Percentiles rank a stretch among this genome's conserved stretches.
phyloP scores from a whole-genome alignment of 2,329 filamentous ascomycete genomes.

The Xylariaceae sp. region DNA sequence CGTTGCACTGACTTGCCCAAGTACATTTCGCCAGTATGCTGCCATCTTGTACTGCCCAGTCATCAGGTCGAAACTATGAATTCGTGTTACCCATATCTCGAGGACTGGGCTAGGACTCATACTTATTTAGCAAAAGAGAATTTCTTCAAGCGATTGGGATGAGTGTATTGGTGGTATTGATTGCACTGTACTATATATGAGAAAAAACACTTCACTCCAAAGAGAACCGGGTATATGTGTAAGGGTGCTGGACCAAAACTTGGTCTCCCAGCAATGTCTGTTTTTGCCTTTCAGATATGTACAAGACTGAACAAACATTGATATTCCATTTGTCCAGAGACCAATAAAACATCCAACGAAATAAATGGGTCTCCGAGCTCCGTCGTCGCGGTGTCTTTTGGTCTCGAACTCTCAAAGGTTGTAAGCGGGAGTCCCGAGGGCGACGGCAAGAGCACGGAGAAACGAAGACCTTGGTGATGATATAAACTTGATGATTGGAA shows the following conservation, averaged over 20 bases:
- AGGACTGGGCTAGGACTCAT: too few relatives aligned
- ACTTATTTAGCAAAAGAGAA: too few relatives aligned
- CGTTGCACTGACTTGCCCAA: too few relatives aligned
- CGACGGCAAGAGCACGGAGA: conserved; percentile 19
- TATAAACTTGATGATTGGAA: conserved; percentile 21
- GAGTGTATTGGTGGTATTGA: too few relatives aligned
- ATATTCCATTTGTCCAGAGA: conserved; percentile 26
- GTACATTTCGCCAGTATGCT: too few relatives aligned
- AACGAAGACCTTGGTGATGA: conserved; percentile 29
- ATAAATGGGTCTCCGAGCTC: not conserved
- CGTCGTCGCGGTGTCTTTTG: conserved; percentile 2
- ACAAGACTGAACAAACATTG: conserved; percentile 24
- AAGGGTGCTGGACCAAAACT: conserved; percentile 36
- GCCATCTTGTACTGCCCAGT: too few relatives aligned
- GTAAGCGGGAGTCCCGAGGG: conserved; percentile 25
- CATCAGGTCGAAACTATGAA: too few relatives aligned
- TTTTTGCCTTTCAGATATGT: conserved; percentile 29
- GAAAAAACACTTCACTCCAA: not conserved
- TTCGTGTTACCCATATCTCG: too few relatives aligned
- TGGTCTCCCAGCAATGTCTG: conserved; percentile 30
- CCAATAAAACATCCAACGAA: conserved; percentile 39
- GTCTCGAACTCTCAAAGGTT: conserved; percentile 22
- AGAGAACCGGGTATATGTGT: not conserved
- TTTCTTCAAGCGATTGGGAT: too few relatives aligned
- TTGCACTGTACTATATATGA: too few relatives aligned